phyloP scores from a whole-genome alignment of 2,329 filamentous ascomycete genomes.

The Blastomyces gilchristii region DNA sequence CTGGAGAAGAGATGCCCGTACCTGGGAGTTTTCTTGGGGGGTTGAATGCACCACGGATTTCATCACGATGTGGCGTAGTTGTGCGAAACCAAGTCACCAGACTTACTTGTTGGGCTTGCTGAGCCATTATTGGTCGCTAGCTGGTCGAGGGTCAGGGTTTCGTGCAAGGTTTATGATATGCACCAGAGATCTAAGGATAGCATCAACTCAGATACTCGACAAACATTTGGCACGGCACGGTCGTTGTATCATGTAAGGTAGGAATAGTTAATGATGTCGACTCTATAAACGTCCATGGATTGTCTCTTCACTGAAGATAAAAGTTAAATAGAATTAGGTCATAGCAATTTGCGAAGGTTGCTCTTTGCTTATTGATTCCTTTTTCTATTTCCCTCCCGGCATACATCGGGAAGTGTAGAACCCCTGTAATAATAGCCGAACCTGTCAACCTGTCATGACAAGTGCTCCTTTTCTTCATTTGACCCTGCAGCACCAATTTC shows the following conservation, averaged over 20 bases:
- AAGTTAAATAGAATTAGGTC: background rate
- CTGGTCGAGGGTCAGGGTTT: background rate
- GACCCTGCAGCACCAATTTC: background rate
- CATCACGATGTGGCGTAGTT: conserved; percentile 4
- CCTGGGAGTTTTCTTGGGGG: background rate
- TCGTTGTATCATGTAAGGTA: background rate
- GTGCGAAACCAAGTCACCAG: background rate
- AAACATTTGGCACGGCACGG: background rate
- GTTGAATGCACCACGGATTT: background rate
- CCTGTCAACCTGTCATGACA: background rate
- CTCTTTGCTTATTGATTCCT: background rate
- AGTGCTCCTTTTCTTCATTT: background rate
- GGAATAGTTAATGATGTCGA: too few relatives aligned
- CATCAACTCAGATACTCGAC: conserved; percentile 1
- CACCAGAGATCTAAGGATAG: background rate
- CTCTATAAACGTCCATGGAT: background rate
- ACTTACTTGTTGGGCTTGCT: background rate
- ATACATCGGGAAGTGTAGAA: background rate
- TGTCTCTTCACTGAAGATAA: background rate
- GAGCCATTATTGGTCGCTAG: background rate
- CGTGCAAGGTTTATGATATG: conserved; percentile 1
- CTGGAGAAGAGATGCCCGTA: background rate
- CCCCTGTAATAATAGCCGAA: background rate
- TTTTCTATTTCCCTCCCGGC: background rate
- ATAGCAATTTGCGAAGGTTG: background rate